Evolutionary conservation across 2,329 filamentous ascomycete genomes (phyloP).

Genomic region (Dactylellina parvicollis): DNA sequence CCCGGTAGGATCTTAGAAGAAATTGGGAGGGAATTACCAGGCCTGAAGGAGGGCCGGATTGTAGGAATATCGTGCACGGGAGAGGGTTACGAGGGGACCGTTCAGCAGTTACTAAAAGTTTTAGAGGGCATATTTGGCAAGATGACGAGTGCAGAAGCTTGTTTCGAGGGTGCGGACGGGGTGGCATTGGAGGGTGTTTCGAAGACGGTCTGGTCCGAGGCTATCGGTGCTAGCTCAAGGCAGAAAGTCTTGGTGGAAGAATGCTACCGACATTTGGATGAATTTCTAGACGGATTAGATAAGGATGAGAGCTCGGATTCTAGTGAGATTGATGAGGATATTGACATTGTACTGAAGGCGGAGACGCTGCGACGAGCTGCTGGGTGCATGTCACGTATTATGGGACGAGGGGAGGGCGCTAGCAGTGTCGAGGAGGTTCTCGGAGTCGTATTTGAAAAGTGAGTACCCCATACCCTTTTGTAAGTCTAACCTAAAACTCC

Average conservation of each 20-base stretch:
- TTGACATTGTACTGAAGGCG: constrained; percentile 88
- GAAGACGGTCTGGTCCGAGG: constrained; percentile 78
- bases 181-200: constrained; percentile 64
- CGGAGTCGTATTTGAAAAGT: constrained; percentile 98
- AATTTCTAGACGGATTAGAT: constrained; percentile 73
- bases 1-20: background rate
- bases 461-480: background rate
- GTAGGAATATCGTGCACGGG: constrained; percentile 43
- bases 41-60: constrained; percentile 20
- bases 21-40: constrained; percentile 12
- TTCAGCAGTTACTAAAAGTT: constrained; percentile 71
- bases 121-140: constrained; percentile 74
- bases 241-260: constrained; percentile 82
- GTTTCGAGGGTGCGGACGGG: constrained; percentile 60
- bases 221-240: constrained; percentile 88
- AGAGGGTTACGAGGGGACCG: constrained; percentile 32
- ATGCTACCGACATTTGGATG: constrained; percentile 76
- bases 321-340: constrained; percentile 63
- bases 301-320: constrained; percentile 51
- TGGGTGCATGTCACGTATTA: constrained; percentile 83
- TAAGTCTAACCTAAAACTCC: background rate
- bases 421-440: constrained; percentile 95
- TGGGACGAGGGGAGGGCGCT: constrained; percentile 77
- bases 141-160: constrained; percentile 70
- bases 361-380: constrained; percentile 87